Percentiles rank a stretch among this genome's conserved stretches.
These are phyloP conservation scores for Diutina siamensis DNA, from an alignment of 1,139 yeast species.

Conservation along the genomic window DNA sequence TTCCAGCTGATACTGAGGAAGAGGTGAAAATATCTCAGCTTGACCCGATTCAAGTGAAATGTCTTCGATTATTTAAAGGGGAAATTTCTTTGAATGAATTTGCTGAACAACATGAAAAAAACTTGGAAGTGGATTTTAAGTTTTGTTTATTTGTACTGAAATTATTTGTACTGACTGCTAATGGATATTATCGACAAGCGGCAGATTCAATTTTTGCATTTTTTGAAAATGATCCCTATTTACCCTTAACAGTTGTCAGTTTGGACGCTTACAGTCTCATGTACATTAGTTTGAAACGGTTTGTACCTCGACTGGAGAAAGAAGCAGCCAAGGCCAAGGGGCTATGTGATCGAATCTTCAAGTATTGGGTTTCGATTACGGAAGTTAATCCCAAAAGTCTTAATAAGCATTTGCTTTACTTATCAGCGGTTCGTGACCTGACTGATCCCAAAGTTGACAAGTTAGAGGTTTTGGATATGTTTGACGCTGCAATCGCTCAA, in stretches of 20 bases:
- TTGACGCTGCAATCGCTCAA: constrained; percentile 33
- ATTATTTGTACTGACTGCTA: not conserved
- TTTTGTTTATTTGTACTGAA: not conserved
- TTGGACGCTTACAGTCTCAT: constrained; percentile 14
- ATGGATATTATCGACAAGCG: constrained; percentile 15
- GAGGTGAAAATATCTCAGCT: not conserved
- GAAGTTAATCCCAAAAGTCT: constrained; percentile 26
- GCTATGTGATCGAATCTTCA: constrained; percentile 8
- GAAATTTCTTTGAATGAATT: constrained; percentile 12
- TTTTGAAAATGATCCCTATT: constrained; percentile 9
- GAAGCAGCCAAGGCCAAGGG: constrained; percentile 10
- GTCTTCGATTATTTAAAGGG: constrained; percentile 12
- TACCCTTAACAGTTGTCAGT: constrained; percentile 18
- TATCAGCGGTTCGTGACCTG: constrained; percentile 21
- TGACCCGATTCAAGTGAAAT: not conserved
- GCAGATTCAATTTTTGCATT: constrained; percentile 13
- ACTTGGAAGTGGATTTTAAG: not conserved
- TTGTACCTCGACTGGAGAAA: constrained; percentile 7
- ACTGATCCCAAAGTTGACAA: constrained; percentile 11
- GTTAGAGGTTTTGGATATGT: constrained; percentile 30
- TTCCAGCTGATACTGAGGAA: not conserved
- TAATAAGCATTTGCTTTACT: constrained; percentile 20
- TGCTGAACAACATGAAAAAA: not conserved
- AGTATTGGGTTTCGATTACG: constrained; percentile 22
- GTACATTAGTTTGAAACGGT: constrained; percentile 12